Evolutionary conservation across 306 rosid species (phyloP), one percentile per base, ranked within the genome.

Genomic region (Medicago ruthenica): DNA sequence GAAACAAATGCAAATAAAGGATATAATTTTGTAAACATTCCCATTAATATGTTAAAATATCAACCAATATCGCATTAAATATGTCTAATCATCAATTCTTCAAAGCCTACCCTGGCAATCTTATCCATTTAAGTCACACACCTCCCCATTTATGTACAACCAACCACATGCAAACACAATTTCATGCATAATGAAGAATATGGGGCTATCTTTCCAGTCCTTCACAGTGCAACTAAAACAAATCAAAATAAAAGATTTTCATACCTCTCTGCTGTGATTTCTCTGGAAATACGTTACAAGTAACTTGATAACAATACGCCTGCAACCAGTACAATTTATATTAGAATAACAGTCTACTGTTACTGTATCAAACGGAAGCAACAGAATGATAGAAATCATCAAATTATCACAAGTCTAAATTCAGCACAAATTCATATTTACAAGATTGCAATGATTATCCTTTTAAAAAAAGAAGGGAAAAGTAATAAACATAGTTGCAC

Each of bases 231-330:
- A 74, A 39, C 48, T 22, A 41, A 68, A 62, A 67, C 34, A 66
- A 70, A 57, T 40, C 17, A 67, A 24, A 76, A 24, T 39, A 45
- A 44, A 54, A 42, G 67, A 71, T 36, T 31, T 61, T 40, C 71
- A 17, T 83, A 94, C 98, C 97, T 94, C 98, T 88, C 86, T 94
- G 85, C 97, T 94, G 84, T 94, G 90, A 76, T 90, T 94, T 83
- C 92, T 91, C 82, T 83, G 96, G 81, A 94, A 94, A 86, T 90
- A 94, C 27, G 98, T 91, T 60, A 91, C 83, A 65, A 94, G 86
- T 74, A 94, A 85, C 67, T 91, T 94, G 78, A 94, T 94, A 71
- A 94, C 96, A 79, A 94, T 94, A 64, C 98, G 98, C 87, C 98
- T 94, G 96, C 73, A 89, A 80, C 53, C 71, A 79, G 69, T 81